Evolutionary conservation across 441 rosid species (phyloP).

Genomic region (Corymbia citriodora): DNA sequence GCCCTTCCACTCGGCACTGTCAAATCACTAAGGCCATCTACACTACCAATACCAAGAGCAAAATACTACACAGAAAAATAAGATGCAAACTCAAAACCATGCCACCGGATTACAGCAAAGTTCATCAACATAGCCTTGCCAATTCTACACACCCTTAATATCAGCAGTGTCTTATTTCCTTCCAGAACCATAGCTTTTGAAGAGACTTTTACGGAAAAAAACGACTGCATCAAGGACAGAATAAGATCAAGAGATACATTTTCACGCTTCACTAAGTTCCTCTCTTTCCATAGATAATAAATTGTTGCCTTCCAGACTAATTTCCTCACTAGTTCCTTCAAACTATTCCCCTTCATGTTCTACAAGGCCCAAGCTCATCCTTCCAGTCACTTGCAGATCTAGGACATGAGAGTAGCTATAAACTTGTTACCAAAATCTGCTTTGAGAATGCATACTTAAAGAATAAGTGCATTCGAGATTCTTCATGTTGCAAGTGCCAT

Average conservation of each 20-base stretch:
- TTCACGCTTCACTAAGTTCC: not conserved
- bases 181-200: not conserved
- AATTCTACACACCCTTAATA: not conserved
- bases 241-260: not conserved
- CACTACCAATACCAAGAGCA: not conserved
- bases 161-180: not conserved
- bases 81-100: not conserved
- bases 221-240: not conserved
- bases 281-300: not conserved
- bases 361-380: not conserved
- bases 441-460: not conserved
- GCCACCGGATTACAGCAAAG: not conserved
- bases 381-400: no score
- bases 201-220: not conserved
- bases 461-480: not conserved
- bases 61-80: no score
- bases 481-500: not conserved
- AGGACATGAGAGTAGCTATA: not conserved
- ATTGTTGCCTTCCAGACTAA: not conserved
- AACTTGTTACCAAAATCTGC: not conserved
- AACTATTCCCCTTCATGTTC: not conserved
- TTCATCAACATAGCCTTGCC: not conserved
- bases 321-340: not conserved
- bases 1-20: not conserved
- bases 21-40: not conserved